Evolutionary conservation across 140 eudicot species (phyloP), one percentile per base, ranked within the genome.

Genomic region (Senecio squalidus): DNA sequence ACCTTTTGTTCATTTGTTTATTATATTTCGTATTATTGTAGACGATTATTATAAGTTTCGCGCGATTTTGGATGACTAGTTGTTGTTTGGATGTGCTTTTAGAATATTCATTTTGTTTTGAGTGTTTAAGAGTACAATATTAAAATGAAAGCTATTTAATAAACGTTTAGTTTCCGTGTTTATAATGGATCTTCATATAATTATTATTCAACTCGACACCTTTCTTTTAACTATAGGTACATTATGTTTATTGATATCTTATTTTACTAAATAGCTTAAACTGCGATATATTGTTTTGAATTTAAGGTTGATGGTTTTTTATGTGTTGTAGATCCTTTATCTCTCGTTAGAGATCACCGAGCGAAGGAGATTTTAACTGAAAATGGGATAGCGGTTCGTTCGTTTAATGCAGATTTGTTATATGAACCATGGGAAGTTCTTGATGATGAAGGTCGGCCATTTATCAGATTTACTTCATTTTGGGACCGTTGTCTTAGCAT

Each of bases 361-460:
- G 82, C 75, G 29, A 93, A 93, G 82, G 96, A 88, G 68, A 76
- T 78, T 67, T 76, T 93, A 71, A 79, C 75, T 20, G 93, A 84
- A 56, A 71, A 82, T 59, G 99, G 95, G 43, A 67, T 93, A 47
- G 28, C 77, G 26, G 99, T 93, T 2, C 94, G 78, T 2, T 88
- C 99, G 13, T 93, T 93, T 62, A 93, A 93, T 46, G 95, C 95
- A 2, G 99, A 93, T 74, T 80, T 93, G 85, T 79, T 93, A 14
- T 93, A 84, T 66, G 96, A 93, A 60, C 99, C 99, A 39, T 88
- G 96, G 99, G 96, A 93, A 72, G 93, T 93, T 62, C 62, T 72
- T 61, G 94, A 93, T 76, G 82, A 73, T 40, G 69, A 78, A 53
- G 90, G 94, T 47, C 87, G 58, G 15, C 95, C 96, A 0, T 93